Percentiles rank a stretch among this genome's conserved stretches.
phyloP scores from a whole-genome alignment of 495 filamentous ascomycete genomes.

The Lasiosphaeris hirsuta region DNA sequence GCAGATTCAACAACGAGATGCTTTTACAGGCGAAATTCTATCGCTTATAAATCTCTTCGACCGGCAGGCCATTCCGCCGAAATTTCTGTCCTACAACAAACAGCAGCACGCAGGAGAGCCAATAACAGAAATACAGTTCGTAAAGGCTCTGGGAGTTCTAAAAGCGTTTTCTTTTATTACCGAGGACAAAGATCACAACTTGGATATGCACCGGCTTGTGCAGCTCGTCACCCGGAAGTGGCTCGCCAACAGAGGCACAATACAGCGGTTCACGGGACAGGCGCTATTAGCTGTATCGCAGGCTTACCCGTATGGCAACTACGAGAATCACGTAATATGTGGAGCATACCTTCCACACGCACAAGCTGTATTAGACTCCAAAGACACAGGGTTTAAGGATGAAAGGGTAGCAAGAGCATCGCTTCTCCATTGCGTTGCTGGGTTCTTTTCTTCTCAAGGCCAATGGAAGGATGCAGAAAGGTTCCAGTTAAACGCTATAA shows the following conservation, averaged over 20 bases:
- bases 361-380: conserved; percentile 21
- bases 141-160: conserved; percentile 36
- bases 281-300: conserved; percentile 31
- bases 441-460: background rate
- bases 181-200: conserved; percentile 18
- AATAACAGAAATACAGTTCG: conserved; percentile 23
- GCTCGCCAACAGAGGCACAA: conserved; percentile 29
- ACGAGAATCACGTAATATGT: conserved; percentile 28
- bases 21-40: conserved; percentile 41
- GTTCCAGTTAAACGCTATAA: background rate
- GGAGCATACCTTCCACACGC: conserved; percentile 32
- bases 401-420: conserved; percentile 14
- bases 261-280: conserved; percentile 28
- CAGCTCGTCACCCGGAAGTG: conserved; percentile 46
- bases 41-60: conserved; percentile 44
- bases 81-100: conserved; percentile 29
- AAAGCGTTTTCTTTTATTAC: conserved; percentile 42
- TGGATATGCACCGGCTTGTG: conserved; percentile 46
- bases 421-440: background rate
- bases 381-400: conserved; percentile 5
- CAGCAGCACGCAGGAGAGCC: background rate
- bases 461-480: conserved; percentile 25
- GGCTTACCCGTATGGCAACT: conserved; percentile 30
- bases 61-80: conserved; percentile 39
- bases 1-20: conserved; percentile 33